phyloP scores from a whole-genome alignment of 2,329 filamentous ascomycete genomes.

The Metarhizium sp. region DNA sequence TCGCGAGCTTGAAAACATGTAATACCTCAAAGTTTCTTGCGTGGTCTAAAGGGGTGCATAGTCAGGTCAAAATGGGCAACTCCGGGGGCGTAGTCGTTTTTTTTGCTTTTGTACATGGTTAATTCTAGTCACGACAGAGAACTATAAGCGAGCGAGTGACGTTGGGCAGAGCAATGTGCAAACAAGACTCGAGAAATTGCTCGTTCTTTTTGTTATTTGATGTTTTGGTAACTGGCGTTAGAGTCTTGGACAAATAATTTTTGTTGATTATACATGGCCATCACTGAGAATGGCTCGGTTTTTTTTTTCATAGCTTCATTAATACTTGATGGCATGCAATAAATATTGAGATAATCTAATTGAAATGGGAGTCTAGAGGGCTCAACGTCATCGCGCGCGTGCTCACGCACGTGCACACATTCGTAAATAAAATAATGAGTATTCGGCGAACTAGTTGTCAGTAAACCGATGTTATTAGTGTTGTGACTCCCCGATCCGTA shows the following conservation, averaged over 20 bases:
- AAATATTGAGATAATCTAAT: background rate
- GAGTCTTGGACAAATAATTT: background rate
- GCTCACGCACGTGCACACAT: too few species aligned
- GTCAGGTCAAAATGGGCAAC: background rate
- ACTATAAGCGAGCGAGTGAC: background rate
- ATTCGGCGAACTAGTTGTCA: too few species aligned
- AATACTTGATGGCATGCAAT: background rate
- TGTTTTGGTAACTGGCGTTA: background rate
- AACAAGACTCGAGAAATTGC: background rate
- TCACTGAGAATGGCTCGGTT: background rate
- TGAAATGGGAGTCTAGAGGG: too few species aligned
- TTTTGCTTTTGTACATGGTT: background rate
- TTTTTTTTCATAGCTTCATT: background rate
- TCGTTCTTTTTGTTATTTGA: conserved; percentile 1
- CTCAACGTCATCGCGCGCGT: too few species aligned
- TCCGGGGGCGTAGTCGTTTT: background rate
- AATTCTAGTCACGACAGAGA: background rate
- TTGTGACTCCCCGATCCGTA: too few species aligned
- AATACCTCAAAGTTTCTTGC: conserved; percentile 15
- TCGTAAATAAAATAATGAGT: too few species aligned
- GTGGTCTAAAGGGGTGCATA: background rate
- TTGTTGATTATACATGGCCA: background rate
- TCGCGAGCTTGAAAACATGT: conserved; percentile 89
- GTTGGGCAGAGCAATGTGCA: background rate
- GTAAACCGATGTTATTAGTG: too few species aligned